A percentile compares a stretch with the other conserved stretches of the same genome.
These are phyloP conservation scores for Daldinia concentrica DNA, from an alignment of 495 filamentous ascomycete species.

Conservation along the genomic window DNA sequence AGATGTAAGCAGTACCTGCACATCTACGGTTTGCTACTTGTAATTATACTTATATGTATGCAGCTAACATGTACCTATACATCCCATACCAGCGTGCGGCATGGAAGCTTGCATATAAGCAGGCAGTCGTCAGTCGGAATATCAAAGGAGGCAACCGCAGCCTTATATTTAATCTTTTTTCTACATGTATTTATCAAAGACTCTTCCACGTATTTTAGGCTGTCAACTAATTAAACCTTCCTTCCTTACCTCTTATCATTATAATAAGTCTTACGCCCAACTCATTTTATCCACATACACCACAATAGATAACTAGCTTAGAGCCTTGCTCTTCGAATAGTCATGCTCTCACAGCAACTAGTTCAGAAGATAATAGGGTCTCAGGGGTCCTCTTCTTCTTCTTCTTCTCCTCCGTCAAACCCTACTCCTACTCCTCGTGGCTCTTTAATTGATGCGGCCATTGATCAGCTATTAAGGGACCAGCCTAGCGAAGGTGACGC, in stretches of 20 bases:
- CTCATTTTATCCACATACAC: neutral
- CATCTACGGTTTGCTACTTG: neutral
- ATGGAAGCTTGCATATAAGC: conserved; percentile 20
- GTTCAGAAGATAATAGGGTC: neutral
- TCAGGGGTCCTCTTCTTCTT: neutral
- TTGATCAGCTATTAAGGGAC: conserved; percentile 26
- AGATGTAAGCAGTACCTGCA: neutral
- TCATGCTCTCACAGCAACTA: conserved; percentile 6
- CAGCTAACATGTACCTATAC: conserved; percentile 1
- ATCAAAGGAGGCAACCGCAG: conserved; percentile 6
- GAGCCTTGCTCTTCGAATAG: neutral
- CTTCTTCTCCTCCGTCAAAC: too few species aligned
- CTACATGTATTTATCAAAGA: neutral
- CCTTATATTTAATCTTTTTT: conserved; percentile 1
- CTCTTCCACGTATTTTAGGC: neutral
- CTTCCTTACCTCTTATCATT: neutral
- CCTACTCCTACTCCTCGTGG: neutral
- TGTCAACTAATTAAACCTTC: neutral
- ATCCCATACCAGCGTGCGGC: neutral
- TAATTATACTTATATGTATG: neutral
- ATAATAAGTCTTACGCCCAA: neutral
- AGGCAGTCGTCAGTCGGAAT: conserved; percentile 7
- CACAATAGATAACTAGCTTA: neutral
- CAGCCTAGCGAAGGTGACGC: neutral
- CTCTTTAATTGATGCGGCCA: conserved; percentile 21